Evolutionary conservation across 179 eudicot species (phyloP).

Genomic region (Patellifolia procumbens): DNA sequence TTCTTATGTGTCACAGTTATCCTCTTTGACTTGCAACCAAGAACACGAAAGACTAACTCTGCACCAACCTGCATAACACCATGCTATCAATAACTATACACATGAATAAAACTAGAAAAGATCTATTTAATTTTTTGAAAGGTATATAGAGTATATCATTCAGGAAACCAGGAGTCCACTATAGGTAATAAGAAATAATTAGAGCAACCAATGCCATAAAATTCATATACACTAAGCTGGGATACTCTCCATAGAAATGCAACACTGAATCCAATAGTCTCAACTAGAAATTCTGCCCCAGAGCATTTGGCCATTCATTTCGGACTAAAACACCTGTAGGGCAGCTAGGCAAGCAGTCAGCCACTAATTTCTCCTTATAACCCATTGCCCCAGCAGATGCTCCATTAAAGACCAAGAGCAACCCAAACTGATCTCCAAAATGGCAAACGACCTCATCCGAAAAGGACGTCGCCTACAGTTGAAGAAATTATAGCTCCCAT

Average conservation of each 20-base stretch:
- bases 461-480: background rate
- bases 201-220: background rate
- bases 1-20: conserved; percentile 97
- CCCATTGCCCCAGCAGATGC: background rate
- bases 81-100: conserved; percentile 4
- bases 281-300: background rate
- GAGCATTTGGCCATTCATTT: background rate
- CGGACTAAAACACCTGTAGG: background rate
- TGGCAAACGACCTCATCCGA: background rate
- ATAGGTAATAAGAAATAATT: too few species aligned
- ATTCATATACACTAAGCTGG: background rate
- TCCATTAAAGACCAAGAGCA: background rate
- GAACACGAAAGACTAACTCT: conserved; percentile 85
- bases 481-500: background rate
- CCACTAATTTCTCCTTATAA: background rate
- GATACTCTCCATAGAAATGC: background rate
- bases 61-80: conserved; percentile 75
- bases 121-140: too few species aligned
- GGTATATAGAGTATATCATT: too few species aligned
- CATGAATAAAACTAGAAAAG: background rate
- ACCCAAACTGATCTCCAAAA: background rate
- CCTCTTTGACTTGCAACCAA: conserved; percentile 97
- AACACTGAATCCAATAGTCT: background rate
- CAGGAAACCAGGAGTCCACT: too few species aligned
- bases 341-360: background rate